Evolutionary conservation across 2,329 filamentous ascomycete species (phyloP).

Genomic region (Cladosporium sp.): DNA sequence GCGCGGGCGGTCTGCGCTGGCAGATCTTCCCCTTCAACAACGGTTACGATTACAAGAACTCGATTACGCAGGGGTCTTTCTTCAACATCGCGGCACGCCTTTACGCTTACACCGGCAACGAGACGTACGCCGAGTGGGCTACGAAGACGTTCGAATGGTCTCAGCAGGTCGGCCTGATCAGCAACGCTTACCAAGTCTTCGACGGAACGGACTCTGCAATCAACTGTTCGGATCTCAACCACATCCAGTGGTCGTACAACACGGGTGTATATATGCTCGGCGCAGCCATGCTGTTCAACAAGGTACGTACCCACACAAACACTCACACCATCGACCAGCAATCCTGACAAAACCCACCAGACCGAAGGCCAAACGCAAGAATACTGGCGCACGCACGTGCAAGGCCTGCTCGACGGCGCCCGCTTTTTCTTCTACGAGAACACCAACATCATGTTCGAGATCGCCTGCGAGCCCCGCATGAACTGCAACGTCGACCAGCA

Average conservation of each 20-base stretch:
- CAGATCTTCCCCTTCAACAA: constrained; percentile 41
- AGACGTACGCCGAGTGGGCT: constrained; percentile 61
- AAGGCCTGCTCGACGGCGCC: constrained; percentile 21
- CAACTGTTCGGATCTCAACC: constrained; percentile 41
- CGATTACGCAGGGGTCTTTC: constrained; percentile 47
- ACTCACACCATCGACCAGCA: background rate
- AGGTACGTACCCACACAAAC: constrained; percentile 7
- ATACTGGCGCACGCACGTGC: constrained; percentile 20
- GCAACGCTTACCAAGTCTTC: constrained; percentile 42
- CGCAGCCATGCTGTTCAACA: constrained; percentile 43
- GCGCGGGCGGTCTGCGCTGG: constrained; percentile 35
- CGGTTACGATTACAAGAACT: constrained; percentile 45
- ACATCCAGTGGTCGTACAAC: constrained; percentile 44
- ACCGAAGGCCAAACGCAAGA: constrained; percentile 18
- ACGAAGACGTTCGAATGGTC: constrained; percentile 34
- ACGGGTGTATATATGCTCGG: constrained; percentile 42
- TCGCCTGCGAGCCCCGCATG: constrained; percentile 35
- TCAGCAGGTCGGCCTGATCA: constrained; percentile 50
- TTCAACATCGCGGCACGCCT: constrained; percentile 44
- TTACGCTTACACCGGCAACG: constrained; percentile 35
- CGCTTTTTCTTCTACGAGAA: constrained; percentile 36
- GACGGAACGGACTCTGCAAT: constrained; percentile 41
- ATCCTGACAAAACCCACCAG: background rate
- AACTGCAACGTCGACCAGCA: constrained; percentile 41
- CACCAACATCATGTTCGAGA: constrained; percentile 38